Evolutionary conservation across 768 basidiomycete genomes (phyloP).

Genomic region (Tulasnella sp.): DNA sequence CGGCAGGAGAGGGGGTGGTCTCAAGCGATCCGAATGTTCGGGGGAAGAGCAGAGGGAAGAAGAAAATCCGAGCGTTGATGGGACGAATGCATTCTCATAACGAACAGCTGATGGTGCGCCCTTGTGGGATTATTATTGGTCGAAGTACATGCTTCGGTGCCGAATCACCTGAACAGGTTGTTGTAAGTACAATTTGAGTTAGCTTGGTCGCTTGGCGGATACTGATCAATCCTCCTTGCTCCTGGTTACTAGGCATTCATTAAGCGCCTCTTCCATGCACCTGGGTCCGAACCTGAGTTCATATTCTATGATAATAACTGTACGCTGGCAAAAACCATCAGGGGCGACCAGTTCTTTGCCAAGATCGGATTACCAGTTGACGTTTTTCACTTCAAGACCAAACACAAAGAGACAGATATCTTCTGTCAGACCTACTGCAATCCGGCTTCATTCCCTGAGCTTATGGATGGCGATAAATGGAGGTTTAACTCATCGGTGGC

Average conservation of each 20-base stretch:
- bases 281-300: neutral
- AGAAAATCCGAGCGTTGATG: too few species aligned
- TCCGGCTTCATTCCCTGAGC: neutral
- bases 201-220: too few species aligned
- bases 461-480: neutral
- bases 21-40: too few species aligned
- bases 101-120: too few species aligned
- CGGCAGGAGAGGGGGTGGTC: too few species aligned
- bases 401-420: neutral
- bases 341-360: neutral
- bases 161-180: too few species aligned
- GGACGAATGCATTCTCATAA: too few species aligned
- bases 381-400: neutral
- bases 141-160: too few species aligned
- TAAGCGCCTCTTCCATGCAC: neutral
- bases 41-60: too few species aligned
- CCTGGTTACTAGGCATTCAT: neutral
- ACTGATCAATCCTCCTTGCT: too few species aligned
- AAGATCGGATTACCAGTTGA: neutral
- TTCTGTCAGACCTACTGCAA: neutral
- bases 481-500: constrained; percentile 10
- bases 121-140: too few species aligned
- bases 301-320: neutral
- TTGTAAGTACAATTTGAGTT: too few species aligned
- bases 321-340: neutral